These are phyloP conservation scores for Teratosphaeria epicoccoides DNA, from an alignment of 2,329 filamentous ascomycete species.

Conservation along the genomic window DNA sequence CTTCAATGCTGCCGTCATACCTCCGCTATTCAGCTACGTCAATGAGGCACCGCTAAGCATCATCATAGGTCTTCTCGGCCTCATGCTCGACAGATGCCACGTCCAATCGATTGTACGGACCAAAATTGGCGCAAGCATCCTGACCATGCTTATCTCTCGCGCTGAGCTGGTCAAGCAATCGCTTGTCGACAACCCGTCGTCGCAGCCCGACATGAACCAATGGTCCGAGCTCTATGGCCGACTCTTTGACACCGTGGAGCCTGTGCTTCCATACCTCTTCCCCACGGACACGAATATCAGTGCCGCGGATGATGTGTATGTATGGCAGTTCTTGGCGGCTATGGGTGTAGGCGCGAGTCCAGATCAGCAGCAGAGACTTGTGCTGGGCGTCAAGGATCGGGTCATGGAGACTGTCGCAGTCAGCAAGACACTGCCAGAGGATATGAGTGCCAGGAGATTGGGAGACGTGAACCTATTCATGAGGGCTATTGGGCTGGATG, in stretches of 20 bases:
- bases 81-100: conserved; percentile 72
- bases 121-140: conserved; percentile 74
- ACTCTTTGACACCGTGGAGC: conserved; percentile 80
- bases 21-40: conserved; percentile 78
- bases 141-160: conserved; percentile 89
- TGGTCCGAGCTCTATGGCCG: conserved; percentile 76
- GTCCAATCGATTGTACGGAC: conserved; percentile 76
- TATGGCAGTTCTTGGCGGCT: conserved; percentile 95
- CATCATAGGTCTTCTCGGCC: conserved; percentile 75
- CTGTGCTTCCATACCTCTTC: conserved; percentile 75
- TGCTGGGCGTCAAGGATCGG: conserved; percentile 92
- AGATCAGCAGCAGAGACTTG: conserved; percentile 88
- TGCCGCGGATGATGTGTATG: conserved; percentile 69
- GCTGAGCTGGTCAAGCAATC: conserved; percentile 82
- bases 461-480: conserved; percentile 97
- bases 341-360: conserved; percentile 88
- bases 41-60: conserved; percentile 85
- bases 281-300: conserved; percentile 73
- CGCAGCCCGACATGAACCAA: conserved; percentile 57
- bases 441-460: conserved; percentile 73
- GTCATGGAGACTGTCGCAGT: conserved; percentile 91
- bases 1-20: conserved; percentile 80
- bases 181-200: conserved; percentile 38
- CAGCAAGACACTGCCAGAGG: conserved; percentile 76
- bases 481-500: conserved; percentile 96